phyloP scores from a whole-genome alignment of 208 protist genomes.

The Polymyxa betae region DNA sequence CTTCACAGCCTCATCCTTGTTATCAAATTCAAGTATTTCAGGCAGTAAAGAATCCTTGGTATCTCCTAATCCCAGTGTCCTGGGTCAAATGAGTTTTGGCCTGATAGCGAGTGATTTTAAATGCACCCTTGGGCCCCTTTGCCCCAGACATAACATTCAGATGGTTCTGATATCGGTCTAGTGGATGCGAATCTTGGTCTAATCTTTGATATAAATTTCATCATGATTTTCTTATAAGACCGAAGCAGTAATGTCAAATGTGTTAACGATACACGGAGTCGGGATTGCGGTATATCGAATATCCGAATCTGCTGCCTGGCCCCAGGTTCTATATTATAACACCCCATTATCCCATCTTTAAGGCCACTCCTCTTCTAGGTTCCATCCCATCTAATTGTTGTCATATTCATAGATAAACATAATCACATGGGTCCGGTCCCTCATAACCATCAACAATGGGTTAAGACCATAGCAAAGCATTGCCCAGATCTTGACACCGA shows the following conservation, averaged over 20 bases:
- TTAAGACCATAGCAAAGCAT: background rate
- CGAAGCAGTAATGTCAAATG: too few relatives aligned
- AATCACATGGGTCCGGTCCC: background rate
- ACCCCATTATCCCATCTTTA: too few relatives aligned
- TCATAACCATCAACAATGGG: background rate
- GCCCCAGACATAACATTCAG: conserved; percentile 41
- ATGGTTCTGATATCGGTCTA: background rate
- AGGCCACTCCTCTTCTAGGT: too few relatives aligned
- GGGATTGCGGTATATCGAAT: too few relatives aligned
- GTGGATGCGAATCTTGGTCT: too few relatives aligned
- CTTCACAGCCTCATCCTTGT: conserved; percentile 1
- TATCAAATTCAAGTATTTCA: conserved; percentile 26
- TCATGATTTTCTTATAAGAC: too few relatives aligned
- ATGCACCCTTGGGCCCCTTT: background rate
- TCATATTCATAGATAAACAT: too few relatives aligned
- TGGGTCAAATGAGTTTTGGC: background rate
- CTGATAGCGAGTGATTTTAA: background rate
- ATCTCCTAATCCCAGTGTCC: conserved; percentile 36
- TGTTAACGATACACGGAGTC: too few relatives aligned
- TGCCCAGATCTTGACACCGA: conserved; percentile 38
- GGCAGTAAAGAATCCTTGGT: background rate
- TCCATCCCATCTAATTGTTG: too few relatives aligned
- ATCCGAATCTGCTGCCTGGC: too few relatives aligned
- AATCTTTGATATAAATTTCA: too few relatives aligned
- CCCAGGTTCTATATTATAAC: too few relatives aligned